Base-by-base conservation (phyloP, 2,329 filamentous ascomycete species). In the Hymenoscyphus infarciens region DNA sequence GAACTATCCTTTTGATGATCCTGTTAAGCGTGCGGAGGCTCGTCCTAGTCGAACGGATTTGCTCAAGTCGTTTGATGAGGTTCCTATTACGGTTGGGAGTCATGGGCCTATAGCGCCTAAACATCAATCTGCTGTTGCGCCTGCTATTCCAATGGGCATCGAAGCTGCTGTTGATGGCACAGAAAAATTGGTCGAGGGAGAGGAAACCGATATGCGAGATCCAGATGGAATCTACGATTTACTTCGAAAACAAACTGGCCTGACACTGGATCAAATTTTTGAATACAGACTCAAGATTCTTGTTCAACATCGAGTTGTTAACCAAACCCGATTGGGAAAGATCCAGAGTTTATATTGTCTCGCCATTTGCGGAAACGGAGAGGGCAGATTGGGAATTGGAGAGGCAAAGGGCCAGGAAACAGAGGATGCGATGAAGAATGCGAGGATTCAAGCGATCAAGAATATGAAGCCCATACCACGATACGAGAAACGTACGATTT, bases 291-390 rank as follows among this genome's bases (percentile, higher is more conserved):
- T 84, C 67, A 97, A 96, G 82, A 81, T 83, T 56, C 78, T 99
- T 56, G 89, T 96, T 56, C 73, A 74, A 4, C 90, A 94, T 72
- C 77, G 78, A 49, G 95, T 99, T 63, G 81, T 85, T 68, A 98
- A 99, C 78, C 94, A 98, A 82, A 98, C 95, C 25, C 90, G 94
- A 80, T 86, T 99, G 77, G 95, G 95, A 74, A 99, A 98, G 82
- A 88, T 99, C 64, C 83, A 83, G 69, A 91, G 88, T 75, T 72
- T 82, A 49, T 96, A 94, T 72, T 82, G 86, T 70, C 79, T 98
- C 65, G 87, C 87, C 49, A 87, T 97, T 69, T 93, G 92, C 5
- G 95, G 95, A 59, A 96, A 98, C 77, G 84, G 86, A 63, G 84
- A 95, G 68, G 95, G 95, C 16, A 83, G 94, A 72, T 77, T 99